Evolutionary conservation across 495 filamentous ascomycete species (phyloP).

Genomic region (Glonium stellatum): DNA sequence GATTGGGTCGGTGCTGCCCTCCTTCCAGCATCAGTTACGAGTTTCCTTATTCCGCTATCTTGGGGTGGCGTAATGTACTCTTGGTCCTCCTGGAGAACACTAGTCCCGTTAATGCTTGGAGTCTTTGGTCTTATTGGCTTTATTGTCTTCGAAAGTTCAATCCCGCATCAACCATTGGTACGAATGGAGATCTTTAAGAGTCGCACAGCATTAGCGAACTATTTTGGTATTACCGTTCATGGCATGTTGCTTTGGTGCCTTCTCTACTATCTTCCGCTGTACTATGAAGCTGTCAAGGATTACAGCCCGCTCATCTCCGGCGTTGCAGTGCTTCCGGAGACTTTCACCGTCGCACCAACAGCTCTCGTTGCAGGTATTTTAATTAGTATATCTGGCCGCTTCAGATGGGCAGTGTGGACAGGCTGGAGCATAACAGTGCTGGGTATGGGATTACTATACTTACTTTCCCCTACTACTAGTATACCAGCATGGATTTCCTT

Average conservation of each 20-base stretch:
- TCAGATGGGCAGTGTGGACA: constrained; percentile 48
- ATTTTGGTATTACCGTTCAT: not conserved
- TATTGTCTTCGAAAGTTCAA: no score
- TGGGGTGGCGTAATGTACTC: constrained; percentile 50
- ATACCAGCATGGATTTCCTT: constrained; percentile 47
- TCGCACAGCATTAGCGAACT: not conserved
- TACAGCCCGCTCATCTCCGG: constrained; percentile 10
- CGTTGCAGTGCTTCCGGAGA: constrained; percentile 32
- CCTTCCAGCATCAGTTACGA: constrained; percentile 43
- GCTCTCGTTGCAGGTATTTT: constrained; percentile 45
- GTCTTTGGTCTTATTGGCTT: constrained; percentile 36
- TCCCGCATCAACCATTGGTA: no score
- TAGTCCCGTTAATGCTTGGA: constrained; percentile 53
- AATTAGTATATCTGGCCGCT: constrained; percentile 41
- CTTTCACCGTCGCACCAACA: constrained; percentile 39
- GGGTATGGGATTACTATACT: constrained; percentile 45
- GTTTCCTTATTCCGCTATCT: constrained; percentile 48
- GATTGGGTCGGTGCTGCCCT: constrained; percentile 56
- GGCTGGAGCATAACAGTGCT: constrained; percentile 49
- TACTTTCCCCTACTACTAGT: constrained; percentile 43
- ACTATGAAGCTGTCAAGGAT: constrained; percentile 7
- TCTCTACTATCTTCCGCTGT: constrained; percentile 26
- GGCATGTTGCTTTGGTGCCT: constrained; percentile 39
- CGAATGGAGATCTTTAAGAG: no score
- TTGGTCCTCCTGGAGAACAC: constrained; percentile 49